phyloP scores from a whole-genome alignment of 345 rosid genomes.

The Cochlearia excelsa region DNA sequence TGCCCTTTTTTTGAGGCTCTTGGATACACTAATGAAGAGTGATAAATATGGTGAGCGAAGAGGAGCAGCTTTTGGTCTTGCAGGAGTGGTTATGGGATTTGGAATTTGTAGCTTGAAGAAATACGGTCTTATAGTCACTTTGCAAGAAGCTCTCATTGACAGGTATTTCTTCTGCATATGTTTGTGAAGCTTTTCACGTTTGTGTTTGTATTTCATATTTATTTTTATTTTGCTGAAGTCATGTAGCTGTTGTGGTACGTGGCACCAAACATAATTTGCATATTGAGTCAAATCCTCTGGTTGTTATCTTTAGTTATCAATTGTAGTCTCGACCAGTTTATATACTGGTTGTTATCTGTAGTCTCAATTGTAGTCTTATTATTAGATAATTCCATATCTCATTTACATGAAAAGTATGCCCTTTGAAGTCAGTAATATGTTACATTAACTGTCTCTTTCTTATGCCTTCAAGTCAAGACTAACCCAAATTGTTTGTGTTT shows the following conservation, averaged over 20 bases:
- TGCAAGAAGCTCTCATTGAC: conserved; percentile 70
- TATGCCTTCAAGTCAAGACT: neutral
- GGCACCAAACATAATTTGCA: neutral
- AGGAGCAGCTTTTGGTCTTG: conserved; percentile 98
- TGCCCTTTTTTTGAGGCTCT: conserved; percentile 63
- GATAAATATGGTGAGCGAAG: conserved; percentile 97
- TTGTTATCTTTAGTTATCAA: neutral
- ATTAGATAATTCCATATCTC: too few relatives aligned
- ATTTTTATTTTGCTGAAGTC: conserved; percentile 5
- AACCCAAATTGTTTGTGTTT: conserved; percentile 5
- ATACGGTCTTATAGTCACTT: conserved; percentile 55
- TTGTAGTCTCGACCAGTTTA: conserved; percentile 1
- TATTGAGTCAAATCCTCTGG: conserved; percentile 3
- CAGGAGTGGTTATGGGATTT: conserved; percentile 88
- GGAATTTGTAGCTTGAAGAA: conserved; percentile 88
- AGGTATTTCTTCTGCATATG: conserved; percentile 47
- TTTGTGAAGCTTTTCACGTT: conserved; percentile 1
- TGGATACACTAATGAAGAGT: conserved; percentile 82
- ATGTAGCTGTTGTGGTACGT: neutral
- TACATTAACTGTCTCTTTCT: neutral
- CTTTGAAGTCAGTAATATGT: conserved; percentile 1
- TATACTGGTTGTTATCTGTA: too few relatives aligned
- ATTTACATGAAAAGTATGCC: too few relatives aligned
- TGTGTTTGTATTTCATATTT: conserved; percentile 1
- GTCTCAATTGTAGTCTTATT: too few relatives aligned